A percentile compares a stretch with the other conserved stretches of the same genome.
Evolutionary conservation across 2,329 filamentous ascomycete genomes (phyloP).

Genomic region (Fusarium anthophilum): DNA sequence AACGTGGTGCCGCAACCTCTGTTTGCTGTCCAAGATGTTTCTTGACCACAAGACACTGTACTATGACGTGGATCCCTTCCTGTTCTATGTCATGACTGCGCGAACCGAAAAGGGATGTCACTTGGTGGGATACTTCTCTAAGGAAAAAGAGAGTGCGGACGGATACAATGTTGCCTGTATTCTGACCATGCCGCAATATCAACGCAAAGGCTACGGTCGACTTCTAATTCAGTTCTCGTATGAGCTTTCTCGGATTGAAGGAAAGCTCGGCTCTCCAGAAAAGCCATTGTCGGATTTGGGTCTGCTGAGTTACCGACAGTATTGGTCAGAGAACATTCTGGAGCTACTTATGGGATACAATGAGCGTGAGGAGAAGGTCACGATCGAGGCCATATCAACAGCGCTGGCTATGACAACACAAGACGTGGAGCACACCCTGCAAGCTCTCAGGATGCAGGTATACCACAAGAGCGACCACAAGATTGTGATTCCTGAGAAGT

Average conservation of each 20-base stretch:
- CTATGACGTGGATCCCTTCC: slow-evolving; percentile 98
- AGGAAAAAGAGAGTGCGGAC: slow-evolving; percentile 97
- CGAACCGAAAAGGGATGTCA: slow-evolving; percentile 91
- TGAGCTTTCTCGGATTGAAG: slow-evolving; percentile 93
- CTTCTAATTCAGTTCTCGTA: slow-evolving; percentile 98
- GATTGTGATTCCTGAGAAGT: slow-evolving; percentile 87
- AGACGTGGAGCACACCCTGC: slow-evolving; percentile 93
- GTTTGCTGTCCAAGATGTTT: slow-evolving; percentile 94
- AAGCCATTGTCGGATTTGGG: slow-evolving; percentile 96
- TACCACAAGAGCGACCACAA: slow-evolving; percentile 98
- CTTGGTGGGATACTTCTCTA: slow-evolving; percentile 98
- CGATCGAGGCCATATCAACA: slow-evolving; percentile 84
- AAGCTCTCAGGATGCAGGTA: slow-evolving; percentile 92
- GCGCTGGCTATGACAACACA: slow-evolving; percentile 94
- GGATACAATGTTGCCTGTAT: slow-evolving; percentile 99
- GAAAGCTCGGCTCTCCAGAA: slow-evolving; percentile 93
- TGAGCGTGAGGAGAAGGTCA: slow-evolving; percentile 75
- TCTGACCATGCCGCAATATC: slow-evolving; percentile 93
- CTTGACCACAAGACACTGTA: slow-evolving; percentile 98
- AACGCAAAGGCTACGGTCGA: slow-evolving; percentile 92
- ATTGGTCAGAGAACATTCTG: slow-evolving; percentile 95
- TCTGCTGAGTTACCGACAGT: slow-evolving; percentile 92
- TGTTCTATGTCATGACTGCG: slow-evolving; percentile 98
- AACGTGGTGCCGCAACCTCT: slow-evolving; percentile 96
- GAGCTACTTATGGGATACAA: slow-evolving; percentile 82